Percentiles rank a stretch among this genome's conserved stretches.
phyloP scores from a whole-genome alignment of 768 basidiomycete species.

The Russula compacta region DNA sequence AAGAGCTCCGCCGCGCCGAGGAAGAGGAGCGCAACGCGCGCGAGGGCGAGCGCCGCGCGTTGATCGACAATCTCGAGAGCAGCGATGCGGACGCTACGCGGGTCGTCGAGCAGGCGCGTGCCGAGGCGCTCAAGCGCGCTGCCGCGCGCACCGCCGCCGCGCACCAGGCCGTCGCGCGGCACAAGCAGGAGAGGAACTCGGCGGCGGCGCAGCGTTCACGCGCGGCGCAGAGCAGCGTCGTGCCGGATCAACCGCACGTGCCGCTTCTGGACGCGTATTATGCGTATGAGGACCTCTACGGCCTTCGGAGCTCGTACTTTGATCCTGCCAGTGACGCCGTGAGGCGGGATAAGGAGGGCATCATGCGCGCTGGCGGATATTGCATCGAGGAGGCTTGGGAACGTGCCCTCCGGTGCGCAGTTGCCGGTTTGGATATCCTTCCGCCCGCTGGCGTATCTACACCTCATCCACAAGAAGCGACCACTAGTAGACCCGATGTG shows the following conservation, averaged over 20 bases:
- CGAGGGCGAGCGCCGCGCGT: conserved; percentile 59
- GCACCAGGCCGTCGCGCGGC: conserved; percentile 2
- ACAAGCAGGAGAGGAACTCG: background rate
- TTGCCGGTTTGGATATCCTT: conserved; percentile 52
- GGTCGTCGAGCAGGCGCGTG: conserved; percentile 60
- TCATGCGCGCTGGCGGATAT: conserved; percentile 80
- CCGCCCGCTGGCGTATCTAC: conserved; percentile 32
- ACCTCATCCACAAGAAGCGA: conserved; percentile 11
- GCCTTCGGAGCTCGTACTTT: conserved; percentile 48
- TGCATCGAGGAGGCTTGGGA: conserved; percentile 79
- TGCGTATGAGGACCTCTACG: conserved; percentile 61
- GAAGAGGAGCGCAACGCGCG: conserved; percentile 71
- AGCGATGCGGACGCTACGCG: conserved; percentile 62
- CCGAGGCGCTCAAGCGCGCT: conserved; percentile 52
- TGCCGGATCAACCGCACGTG: conserved; percentile 74
- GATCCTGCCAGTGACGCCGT: conserved; percentile 72
- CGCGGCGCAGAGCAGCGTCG: conserved; percentile 51
- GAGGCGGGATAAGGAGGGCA: conserved; percentile 63
- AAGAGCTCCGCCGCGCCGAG: conserved; percentile 55
- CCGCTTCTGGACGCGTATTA: conserved; percentile 72
- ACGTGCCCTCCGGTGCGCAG: conserved; percentile 62
- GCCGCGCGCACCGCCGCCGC: conserved; percentile 42
- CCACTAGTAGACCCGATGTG: conserved; percentile 21
- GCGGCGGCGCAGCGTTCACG: conserved; percentile 40
- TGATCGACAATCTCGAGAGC: conserved; percentile 76